Evolutionary conservation across 129 eudicot species (phyloP), one percentile per base, ranked within the genome.

Genomic region (Chrysanthemum makinoi): DNA sequence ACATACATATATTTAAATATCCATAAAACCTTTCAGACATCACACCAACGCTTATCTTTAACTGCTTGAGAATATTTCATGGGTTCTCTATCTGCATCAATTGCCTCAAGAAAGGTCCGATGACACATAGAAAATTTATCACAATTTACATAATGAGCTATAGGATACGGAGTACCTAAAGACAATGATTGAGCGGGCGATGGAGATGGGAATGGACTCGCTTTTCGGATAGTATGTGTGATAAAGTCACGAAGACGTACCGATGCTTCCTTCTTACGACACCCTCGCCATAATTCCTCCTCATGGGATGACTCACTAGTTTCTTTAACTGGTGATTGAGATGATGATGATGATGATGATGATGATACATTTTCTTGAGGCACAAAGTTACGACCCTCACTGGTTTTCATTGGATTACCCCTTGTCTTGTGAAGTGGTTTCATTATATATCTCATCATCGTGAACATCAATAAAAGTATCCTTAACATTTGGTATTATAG

Each of bases 101-200:
- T 3, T 15, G 30, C 10, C 46, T 65, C 24, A 64, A 64, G 28
- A 39, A 39, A 44, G 8, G 26, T 17, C 2, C 1, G 20, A 2
- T 44, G 54, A 65, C 69, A 44, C 4, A 19, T 2, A 35, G 1
- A 44, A 44, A 10, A 16, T 62, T 33, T 62, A 28, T 33, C 20
- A 14, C 67, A 62, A 15, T 33, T 62, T 3, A 35, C 13, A 10
- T 62, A 62, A 35, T 62, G 49, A 5, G 68, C 22, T 33, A 35
- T 62, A 33, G 68, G 68, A 62, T 62, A 62, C 0, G 24, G 68
- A 6, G 68, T 47, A 66, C 43, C 57, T 66, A 7, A 66, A 24
- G 44, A 66, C 35, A 15, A 6, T 48, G 28, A 20, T 17, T 6
- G 35, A 48, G 58, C 58, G 1, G 43, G 18, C 2, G 2, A 11